Evolutionary conservation across 208 protist species (phyloP).

Genomic region (Acanthamoeba culbertsoni): DNA sequence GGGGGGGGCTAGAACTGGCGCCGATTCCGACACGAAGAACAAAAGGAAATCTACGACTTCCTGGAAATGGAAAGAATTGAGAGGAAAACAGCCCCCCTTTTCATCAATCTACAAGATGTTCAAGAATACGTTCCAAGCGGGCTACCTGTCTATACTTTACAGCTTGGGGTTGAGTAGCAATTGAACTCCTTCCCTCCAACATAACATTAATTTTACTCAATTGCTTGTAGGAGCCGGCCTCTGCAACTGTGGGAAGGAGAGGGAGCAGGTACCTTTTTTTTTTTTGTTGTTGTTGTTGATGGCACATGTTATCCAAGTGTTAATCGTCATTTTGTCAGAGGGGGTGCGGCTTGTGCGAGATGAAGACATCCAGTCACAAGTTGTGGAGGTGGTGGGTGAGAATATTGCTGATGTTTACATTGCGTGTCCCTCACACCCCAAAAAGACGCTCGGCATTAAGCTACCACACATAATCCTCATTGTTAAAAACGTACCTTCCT

Average conservation of each 20-base stretch:
- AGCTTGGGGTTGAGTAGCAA: constrained; percentile 92
- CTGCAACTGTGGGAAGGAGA: constrained; percentile 97
- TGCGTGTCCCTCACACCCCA: constrained; percentile 94
- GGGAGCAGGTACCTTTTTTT: constrained; percentile 80
- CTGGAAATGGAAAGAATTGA: not conserved
- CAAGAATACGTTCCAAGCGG: constrained; percentile 97
- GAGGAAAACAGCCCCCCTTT: no score
- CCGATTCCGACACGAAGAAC: no score
- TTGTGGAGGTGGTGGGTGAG: constrained; percentile 97
- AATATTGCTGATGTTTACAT: constrained; percentile 98
- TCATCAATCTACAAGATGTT: constrained; percentile 91
- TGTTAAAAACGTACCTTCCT: constrained; percentile 93
- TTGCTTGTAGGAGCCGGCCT: constrained; percentile 88
- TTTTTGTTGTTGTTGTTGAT: no score
- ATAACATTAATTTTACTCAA: not conserved
- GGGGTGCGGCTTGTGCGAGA: constrained; percentile 88
- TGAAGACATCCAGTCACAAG: constrained; percentile 98
- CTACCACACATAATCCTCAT: constrained; percentile 99
- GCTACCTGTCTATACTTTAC: constrained; percentile 99
- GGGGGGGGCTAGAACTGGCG: no score
- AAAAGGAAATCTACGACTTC: not conserved
- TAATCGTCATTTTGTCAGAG: no score
- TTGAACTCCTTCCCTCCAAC: not conserved
- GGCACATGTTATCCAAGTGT: no score
- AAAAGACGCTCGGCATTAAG: constrained; percentile 99